Conservation (phyloP, 2,329 filamentous ascomycete species). For the Rutstroemia sp. region DNA sequence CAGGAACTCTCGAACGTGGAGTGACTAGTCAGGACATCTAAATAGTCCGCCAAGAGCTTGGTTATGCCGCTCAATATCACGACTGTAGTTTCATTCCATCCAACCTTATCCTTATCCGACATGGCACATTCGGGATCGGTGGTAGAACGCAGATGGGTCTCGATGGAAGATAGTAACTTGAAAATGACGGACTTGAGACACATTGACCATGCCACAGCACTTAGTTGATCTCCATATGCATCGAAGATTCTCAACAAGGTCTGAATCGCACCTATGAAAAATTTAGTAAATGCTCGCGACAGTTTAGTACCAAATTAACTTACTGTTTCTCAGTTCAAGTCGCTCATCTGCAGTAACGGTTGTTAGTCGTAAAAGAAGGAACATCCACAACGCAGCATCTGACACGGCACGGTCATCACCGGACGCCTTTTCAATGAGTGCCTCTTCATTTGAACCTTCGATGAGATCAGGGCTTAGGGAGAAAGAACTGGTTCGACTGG, state of each 20-base stretch:
- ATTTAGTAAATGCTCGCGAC: constrained; percentile 27
- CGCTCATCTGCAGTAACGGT: constrained; percentile 64
- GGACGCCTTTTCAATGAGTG: constrained; percentile 50
- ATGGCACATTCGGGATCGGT: constrained; percentile 29
- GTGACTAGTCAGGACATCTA: constrained; percentile 62
- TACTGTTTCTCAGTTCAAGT: constrained; percentile 70
- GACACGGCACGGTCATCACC: constrained; percentile 53
- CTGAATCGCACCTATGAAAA: constrained; percentile 62
- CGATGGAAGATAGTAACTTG: constrained; percentile 65
- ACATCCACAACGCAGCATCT: constrained; percentile 69
- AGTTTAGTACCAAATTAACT: constrained; percentile 13
- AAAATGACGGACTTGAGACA: constrained; percentile 79
- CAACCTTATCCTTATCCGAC: constrained; percentile 38
- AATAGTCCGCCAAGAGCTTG: constrained; percentile 66
- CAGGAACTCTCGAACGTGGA: constrained; percentile 65
- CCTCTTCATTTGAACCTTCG: constrained; percentile 46
- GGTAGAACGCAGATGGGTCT: constrained; percentile 42
- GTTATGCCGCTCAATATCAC: constrained; percentile 68
- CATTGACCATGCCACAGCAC: constrained; percentile 71
- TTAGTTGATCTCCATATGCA: constrained; percentile 76
- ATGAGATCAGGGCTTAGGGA: constrained; percentile 52
- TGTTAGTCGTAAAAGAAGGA: constrained; percentile 64
- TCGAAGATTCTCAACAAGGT: constrained; percentile 88
- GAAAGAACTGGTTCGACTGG: constrained; percentile 49
- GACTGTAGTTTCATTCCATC: constrained; percentile 70